phyloP scores from a whole-genome alignment of 768 basidiomycete species.

The Tylopilus balloui region DNA sequence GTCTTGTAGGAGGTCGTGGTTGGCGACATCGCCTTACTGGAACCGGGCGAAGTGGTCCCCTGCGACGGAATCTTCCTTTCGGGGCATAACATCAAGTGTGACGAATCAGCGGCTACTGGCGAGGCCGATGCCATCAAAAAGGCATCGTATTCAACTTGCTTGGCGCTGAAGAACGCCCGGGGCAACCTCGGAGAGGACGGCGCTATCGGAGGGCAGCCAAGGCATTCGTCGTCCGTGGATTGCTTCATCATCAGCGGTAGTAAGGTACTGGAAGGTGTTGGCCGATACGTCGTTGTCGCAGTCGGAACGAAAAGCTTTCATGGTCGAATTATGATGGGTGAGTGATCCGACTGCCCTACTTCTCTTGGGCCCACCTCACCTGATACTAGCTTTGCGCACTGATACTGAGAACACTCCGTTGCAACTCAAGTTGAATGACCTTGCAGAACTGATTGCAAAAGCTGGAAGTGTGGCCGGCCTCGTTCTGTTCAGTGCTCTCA shows the following conservation, averaged over 20 bases:
- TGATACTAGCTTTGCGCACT: constrained; percentile 66
- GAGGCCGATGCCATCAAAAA: constrained; percentile 97
- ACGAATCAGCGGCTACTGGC: constrained; percentile 95
- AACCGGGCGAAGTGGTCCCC: constrained; percentile 94
- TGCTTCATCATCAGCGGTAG: constrained; percentile 90
- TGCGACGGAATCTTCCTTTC: constrained; percentile 93
- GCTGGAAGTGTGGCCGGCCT: constrained; percentile 79
- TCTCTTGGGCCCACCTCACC: not conserved
- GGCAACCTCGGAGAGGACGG: constrained; percentile 17
- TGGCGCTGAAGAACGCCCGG: constrained; percentile 44
- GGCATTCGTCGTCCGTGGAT: constrained; percentile 43
- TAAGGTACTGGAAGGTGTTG: constrained; percentile 94
- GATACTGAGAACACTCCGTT: constrained; percentile 89
- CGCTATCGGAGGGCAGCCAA: constrained; percentile 23
- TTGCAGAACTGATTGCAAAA: constrained; percentile 97
- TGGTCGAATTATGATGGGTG: constrained; percentile 97
- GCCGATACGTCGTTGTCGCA: constrained; percentile 86
- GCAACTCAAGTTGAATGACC: constrained; percentile 85
- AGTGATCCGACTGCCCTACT: not conserved
- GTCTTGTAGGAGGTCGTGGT: constrained; percentile 77
- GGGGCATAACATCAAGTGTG: constrained; percentile 92
- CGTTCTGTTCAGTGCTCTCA: constrained; percentile 72
- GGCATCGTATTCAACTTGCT: constrained; percentile 67
- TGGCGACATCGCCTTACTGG: constrained; percentile 86
- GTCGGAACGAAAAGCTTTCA: constrained; percentile 93